Evolutionary conservation across 2,329 filamentous ascomycete genomes (phyloP), one percentile per base, ranked within the genome.

Genomic region (Diaporthe batatas): DNA sequence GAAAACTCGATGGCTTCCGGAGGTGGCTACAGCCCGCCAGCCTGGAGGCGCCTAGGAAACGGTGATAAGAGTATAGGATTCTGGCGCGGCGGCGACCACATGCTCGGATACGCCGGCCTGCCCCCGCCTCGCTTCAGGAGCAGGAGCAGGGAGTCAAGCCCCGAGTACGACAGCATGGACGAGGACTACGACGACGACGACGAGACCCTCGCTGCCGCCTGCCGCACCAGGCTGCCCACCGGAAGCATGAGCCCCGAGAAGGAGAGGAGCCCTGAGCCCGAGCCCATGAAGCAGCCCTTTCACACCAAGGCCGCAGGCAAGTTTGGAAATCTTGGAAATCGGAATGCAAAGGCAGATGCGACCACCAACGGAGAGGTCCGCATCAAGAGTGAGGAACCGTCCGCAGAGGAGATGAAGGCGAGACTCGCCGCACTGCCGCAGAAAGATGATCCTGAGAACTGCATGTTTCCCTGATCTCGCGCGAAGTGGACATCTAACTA

Each of bases 1-100:
- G 85, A 84, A 82, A 86, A 83, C 54, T 76, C 73, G 74, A 76
- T 81, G 51, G 77, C 78, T 47, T 90, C 88, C 79, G 84, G 76
- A 78, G 87, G 87, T 85, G 88, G 88, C 75, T 91, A 88, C 83
- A 89, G 86, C 78, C 89, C 89, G 72, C 89, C 89, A 75, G 89
- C 89, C 62, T 91, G 89, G 89, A 85, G 87, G 79, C 87, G 88
- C 76, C 87, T 90, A 81, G 86, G 84, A 83, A 90, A 89, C 85
- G 89, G 88, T 77, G 85, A 86, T 76, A 85, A 86, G 79, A 89
- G 85, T 80, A 88, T 84, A 78, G 88, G 88, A 75, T 90, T 91
- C 79, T 91, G 92, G 87, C 87, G 88, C 77, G 82, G 84, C 75
- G 87, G 65, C 57, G 75, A 72, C 53, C 72, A 76, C 71, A 72